Conservation (phyloP, 352 stramenopile genomes). For the Aphanomyces astaci region DNA sequence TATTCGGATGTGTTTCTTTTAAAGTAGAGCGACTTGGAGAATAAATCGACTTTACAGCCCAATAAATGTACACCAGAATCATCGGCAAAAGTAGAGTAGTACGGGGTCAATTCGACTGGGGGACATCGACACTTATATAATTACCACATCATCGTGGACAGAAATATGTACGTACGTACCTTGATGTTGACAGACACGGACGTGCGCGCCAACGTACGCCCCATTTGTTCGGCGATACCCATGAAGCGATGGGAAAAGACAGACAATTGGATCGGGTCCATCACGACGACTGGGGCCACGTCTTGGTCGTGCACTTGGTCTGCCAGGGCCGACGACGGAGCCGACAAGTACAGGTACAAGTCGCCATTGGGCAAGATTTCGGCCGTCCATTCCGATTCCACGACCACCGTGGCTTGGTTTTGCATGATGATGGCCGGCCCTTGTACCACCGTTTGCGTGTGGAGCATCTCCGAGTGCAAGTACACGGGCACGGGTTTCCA, state of each 20-base stretch:
- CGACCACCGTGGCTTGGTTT: slow-evolving; percentile 95
- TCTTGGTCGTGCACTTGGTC: slow-evolving; percentile 16
- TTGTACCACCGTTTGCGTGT: slow-evolving; percentile 80
- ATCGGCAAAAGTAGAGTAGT: too few relatives aligned
- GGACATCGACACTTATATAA: too few relatives aligned
- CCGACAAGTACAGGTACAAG: slow-evolving; percentile 82
- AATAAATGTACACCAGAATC: too few relatives aligned
- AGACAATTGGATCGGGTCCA: slow-evolving; percentile 95
- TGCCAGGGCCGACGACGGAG: neutral
- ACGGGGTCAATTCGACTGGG: too few relatives aligned
- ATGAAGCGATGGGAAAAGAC: slow-evolving; percentile 98
- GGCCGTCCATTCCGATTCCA: slow-evolving; percentile 93
- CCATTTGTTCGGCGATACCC: slow-evolving; percentile 99
- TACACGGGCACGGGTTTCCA: slow-evolving; percentile 89
- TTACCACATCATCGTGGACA: too few relatives aligned
- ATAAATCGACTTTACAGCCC: too few relatives aligned
- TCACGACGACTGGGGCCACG: slow-evolving; percentile 32
- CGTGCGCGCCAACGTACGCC: slow-evolving; percentile 92
- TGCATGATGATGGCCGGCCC: slow-evolving; percentile 98
- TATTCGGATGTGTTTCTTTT: too few relatives aligned
- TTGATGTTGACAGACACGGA: slow-evolving; percentile 99
- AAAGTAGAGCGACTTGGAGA: too few relatives aligned
- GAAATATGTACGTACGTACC: too few relatives aligned
- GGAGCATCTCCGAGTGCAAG: slow-evolving; percentile 86
- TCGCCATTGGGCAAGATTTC: slow-evolving; percentile 92